phyloP scores from a whole-genome alignment of 768 basidiomycete species.

The Suillus sp. region DNA sequence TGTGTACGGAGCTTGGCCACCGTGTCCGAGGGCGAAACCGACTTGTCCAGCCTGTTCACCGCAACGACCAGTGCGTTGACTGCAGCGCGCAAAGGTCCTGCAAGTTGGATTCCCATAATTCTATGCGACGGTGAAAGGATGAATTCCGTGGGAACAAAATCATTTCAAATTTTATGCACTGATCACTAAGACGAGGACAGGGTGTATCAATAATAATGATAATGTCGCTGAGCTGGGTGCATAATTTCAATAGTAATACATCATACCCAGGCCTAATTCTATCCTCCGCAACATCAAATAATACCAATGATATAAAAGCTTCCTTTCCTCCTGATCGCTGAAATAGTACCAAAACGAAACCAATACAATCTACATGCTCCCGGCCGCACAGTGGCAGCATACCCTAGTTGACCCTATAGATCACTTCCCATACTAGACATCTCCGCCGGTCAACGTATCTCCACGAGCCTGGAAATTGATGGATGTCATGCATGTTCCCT shows the following conservation, averaged over 20 bases:
- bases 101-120: slow-evolving; percentile 8
- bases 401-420: background rate
- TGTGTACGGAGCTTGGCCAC: slow-evolving; percentile 59
- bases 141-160: too few relatives aligned
- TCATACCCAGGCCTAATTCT: background rate
- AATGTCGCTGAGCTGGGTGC: too few relatives aligned
- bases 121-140: too few relatives aligned
- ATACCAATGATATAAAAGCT: too few relatives aligned
- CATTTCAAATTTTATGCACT: too few relatives aligned
- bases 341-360: background rate
- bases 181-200: too few relatives aligned
- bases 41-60: slow-evolving; percentile 72
- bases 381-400: too few relatives aligned
- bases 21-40: slow-evolving; percentile 69
- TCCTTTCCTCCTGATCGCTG: too few relatives aligned
- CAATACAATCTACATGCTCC: background rate
- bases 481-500: background rate
- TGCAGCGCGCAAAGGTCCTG: slow-evolving; percentile 21
- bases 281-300: background rate
- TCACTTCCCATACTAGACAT: background rate
- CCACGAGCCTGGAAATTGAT: background rate
- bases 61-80: slow-evolving; percentile 58
- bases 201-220: too few relatives aligned
- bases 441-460: background rate
- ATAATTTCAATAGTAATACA: background rate